A percentile compares a stretch with the other conserved stretches of the same genome.
Evolutionary conservation across 75 land plant species (phyloP).

Genomic region (Chamaecyparis obtusa): DNA sequence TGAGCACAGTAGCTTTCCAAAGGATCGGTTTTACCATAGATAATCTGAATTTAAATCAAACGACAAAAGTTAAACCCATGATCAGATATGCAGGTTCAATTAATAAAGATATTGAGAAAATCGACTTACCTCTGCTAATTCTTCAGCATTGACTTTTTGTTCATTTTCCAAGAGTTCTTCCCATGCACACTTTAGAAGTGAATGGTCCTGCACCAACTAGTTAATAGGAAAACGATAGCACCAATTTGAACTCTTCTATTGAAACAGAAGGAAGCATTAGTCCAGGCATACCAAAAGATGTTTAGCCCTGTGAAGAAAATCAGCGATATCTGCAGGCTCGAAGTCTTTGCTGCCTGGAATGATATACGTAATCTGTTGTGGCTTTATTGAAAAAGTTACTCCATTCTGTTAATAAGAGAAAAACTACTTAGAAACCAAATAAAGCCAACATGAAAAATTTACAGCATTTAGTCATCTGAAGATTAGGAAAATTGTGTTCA

Average conservation of each 20-base stretch:
- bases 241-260: slow-evolving; percentile 7
- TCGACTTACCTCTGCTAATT: slow-evolving; percentile 67
- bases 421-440: neutral
- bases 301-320: slow-evolving; percentile 60
- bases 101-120: slow-evolving; percentile 12
- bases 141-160: slow-evolving; percentile 64
- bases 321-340: slow-evolving; percentile 53
- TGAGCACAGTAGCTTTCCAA: slow-evolving; percentile 90
- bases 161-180: slow-evolving; percentile 69
- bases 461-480: neutral
- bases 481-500: neutral
- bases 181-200: slow-evolving; percentile 93
- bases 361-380: slow-evolving; percentile 82
- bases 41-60: slow-evolving; percentile 44
- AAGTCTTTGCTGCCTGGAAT: slow-evolving; percentile 83
- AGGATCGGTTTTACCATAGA: slow-evolving; percentile 69
- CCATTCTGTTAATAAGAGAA: slow-evolving; percentile 64
- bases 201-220: slow-evolving; percentile 55
- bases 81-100: neutral
- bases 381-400: slow-evolving; percentile 64
- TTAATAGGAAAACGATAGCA: neutral
- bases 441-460: neutral
- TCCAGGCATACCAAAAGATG: slow-evolving; percentile 48
- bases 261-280: neutral
- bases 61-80: slow-evolving; percentile 8